Conservation (phyloP, 306 rosid species). For the Dryas drummondii region DNA sequence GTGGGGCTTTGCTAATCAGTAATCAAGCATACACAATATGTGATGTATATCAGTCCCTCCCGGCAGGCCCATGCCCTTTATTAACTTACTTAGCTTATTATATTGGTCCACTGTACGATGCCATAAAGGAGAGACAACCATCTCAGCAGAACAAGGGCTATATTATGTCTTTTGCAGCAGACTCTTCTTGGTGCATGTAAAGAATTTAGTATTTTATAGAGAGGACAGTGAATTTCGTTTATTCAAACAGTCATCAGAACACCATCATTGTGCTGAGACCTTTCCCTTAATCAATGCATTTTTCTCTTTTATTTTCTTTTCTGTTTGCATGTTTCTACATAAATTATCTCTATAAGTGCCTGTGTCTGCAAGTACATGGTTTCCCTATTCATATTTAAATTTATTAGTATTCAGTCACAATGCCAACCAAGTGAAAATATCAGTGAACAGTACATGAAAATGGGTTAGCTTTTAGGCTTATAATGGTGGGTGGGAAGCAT, state of each 20-base stretch:
- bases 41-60: constrained; percentile 30
- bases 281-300: constrained; percentile 10
- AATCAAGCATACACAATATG: constrained; percentile 21
- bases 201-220: no score
- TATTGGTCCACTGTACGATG: constrained; percentile 37
- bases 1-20: constrained; percentile 37
- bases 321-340: neutral
- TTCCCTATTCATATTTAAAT: constrained; percentile 1
- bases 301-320: neutral
- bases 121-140: neutral
- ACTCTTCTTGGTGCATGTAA: neutral
- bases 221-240: neutral
- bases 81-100: constrained; percentile 35
- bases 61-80: constrained; percentile 49
- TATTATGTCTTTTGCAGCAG: neutral
- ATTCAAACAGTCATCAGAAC: constrained; percentile 4
- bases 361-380: neutral
- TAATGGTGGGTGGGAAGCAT: neutral
- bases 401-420: constrained; percentile 4
- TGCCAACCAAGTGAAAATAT: neutral
- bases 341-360: no score
- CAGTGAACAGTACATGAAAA: neutral
- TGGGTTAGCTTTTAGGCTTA: neutral
- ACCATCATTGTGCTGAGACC: constrained; percentile 2
- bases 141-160: neutral